phyloP scores from a whole-genome alignment of 176 grass and related monocot genomes.

The Pontederia crassipes region DNA sequence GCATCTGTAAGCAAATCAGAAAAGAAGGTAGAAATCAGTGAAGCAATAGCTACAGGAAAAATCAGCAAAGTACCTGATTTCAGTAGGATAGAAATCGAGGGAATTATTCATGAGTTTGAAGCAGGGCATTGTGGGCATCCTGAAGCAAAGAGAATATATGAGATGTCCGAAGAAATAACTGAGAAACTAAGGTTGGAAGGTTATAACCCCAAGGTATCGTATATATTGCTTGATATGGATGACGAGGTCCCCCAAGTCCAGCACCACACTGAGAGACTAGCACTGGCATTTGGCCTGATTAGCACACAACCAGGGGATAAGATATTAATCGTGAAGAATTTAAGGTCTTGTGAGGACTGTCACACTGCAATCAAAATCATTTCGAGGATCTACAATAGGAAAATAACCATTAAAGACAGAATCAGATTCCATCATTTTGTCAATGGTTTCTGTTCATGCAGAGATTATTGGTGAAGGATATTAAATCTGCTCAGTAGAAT shows the following conservation, averaged over 20 bases:
- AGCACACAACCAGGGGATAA: conserved; percentile 10
- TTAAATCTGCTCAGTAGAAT: background rate
- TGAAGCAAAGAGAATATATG: conserved; percentile 16
- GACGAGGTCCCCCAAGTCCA: conserved; percentile 28
- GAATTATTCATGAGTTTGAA: conserved; percentile 40
- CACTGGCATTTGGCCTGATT: conserved; percentile 31
- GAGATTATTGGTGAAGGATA: conserved; percentile 34
- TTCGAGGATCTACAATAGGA: conserved; percentile 20
- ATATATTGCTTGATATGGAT: conserved; percentile 35
- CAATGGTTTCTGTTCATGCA: conserved; percentile 31
- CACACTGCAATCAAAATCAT: conserved; percentile 24
- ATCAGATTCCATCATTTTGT: conserved; percentile 39
- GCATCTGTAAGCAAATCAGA: conserved; percentile 24
- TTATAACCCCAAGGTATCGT: background rate
- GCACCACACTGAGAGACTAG: conserved; percentile 36
- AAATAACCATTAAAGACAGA: conserved; percentile 33
- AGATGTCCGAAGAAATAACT: conserved; percentile 28
- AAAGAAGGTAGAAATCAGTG: conserved; percentile 20
- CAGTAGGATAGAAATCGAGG: conserved; percentile 27
- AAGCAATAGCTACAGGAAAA: conserved; percentile 27
- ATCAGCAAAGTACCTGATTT: conserved; percentile 38
- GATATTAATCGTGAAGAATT: conserved; percentile 32
- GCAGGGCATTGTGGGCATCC: conserved; percentile 28
- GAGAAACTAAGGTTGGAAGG: conserved; percentile 10
- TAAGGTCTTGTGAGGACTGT: conserved; percentile 30